Evolutionary conservation across 202 grass and related monocot species (phyloP), one percentile per base, ranked within the genome.

Genomic region (Panicum virgatum): DNA sequence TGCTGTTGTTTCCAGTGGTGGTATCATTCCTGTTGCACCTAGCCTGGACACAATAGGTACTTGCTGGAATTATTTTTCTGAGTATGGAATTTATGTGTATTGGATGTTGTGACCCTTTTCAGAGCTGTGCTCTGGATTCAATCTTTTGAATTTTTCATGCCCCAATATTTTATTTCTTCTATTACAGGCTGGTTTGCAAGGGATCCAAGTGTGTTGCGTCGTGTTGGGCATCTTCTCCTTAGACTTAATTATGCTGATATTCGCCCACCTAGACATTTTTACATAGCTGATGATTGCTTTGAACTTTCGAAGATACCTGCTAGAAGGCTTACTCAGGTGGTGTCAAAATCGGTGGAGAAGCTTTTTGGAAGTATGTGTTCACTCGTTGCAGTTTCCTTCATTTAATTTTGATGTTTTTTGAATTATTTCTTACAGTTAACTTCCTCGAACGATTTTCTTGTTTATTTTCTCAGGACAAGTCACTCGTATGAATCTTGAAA

Each of bases 21-120:
- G 93, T 78, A 80, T 90, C 80, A 94, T 99, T 90, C 96, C 96
- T 64, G 91, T 99, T 46, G 85, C 96, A 0, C 91, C 91, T 73
- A 98, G 96, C 42, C 89, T 98, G 67, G 96, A 98, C 77, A 95
- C 92, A 76, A 83, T 98, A 73, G 96, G 96, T 96, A 96, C 23
- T 29, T 36, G 26, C 10, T 70, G 32, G 66, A 74, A 63, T 46
- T 62, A 61, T 69, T 83, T 13, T 64, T 59, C 8, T 84, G 2
- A n/a, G 1, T 11, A 12, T 23, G 30, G 23, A 45, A 14, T 58
- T n/a, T 39, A 25, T 83, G 54, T 66, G 20, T 75, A 13, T 59
- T 60, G 47, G 72, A 32, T 82, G 43, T 20, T 57, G 18, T 12
- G 51, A 66, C 48, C 18, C 74, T 20, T 78, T 82, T 72, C 23